Conservation (phyloP, 352 stramenopile genomes). For the Pythium chondricola region DNA sequence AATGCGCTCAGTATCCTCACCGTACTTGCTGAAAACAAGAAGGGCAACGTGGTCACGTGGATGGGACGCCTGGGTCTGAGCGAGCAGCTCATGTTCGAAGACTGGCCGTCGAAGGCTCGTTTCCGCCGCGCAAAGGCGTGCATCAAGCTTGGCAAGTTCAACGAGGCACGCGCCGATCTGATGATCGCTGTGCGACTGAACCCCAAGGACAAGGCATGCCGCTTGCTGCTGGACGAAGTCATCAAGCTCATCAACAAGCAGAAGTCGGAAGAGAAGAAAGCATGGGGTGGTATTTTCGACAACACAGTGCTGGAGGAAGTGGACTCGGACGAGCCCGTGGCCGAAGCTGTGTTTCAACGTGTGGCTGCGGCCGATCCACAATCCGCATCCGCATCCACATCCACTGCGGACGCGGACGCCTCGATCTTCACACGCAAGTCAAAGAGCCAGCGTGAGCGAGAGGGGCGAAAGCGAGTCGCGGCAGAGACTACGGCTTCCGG, state of each 20-base stretch:
- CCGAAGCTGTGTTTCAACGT: slow-evolving; percentile 14
- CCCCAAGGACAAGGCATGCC: slow-evolving; percentile 78
- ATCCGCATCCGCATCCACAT: neutral
- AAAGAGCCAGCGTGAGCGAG: slow-evolving; percentile 34
- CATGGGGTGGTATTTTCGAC: slow-evolving; percentile 78
- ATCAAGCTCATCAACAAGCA: slow-evolving; percentile 66
- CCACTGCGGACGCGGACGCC: slow-evolving; percentile 21
- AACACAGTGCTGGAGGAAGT: slow-evolving; percentile 17
- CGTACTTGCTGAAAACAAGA: slow-evolving; percentile 65
- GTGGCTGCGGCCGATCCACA: neutral
- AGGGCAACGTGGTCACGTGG: slow-evolving; percentile 78
- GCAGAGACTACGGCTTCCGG: slow-evolving; percentile 1
- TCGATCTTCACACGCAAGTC: slow-evolving; percentile 75
- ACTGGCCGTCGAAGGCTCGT: slow-evolving; percentile 81
- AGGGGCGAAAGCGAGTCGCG: slow-evolving; percentile 8
- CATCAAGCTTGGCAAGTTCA: slow-evolving; percentile 67
- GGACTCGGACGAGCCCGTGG: neutral
- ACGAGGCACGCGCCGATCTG: slow-evolving; percentile 72
- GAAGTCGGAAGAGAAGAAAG: slow-evolving; percentile 71
- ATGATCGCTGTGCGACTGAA: slow-evolving; percentile 73
- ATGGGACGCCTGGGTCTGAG: slow-evolving; percentile 76
- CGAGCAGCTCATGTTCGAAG: slow-evolving; percentile 76
- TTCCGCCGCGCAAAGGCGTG: slow-evolving; percentile 78
- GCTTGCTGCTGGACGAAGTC: slow-evolving; percentile 64
- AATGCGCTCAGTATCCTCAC: slow-evolving; percentile 79